Conservation (phyloP, 106 monocot genomes). For the Platanthera guangdongensis region DNA sequence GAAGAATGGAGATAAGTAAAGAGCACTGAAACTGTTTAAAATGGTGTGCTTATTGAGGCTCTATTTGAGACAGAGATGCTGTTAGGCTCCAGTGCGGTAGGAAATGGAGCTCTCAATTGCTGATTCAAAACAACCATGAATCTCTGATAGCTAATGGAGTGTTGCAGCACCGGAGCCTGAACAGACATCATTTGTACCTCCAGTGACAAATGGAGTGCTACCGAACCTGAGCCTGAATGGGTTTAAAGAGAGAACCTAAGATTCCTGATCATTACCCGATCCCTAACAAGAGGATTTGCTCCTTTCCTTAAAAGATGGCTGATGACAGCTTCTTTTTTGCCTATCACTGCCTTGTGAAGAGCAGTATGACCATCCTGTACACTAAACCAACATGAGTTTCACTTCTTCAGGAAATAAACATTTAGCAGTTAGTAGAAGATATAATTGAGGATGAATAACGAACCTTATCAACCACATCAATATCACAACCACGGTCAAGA, state of each 20-base stretch:
- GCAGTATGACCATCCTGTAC: conserved; percentile 87
- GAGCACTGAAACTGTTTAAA: not conserved
- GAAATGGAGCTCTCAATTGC: too few relatives aligned
- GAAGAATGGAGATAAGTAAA: not conserved
- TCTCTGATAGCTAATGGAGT: not conserved
- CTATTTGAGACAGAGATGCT: not conserved
- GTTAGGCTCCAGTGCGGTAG: too few relatives aligned
- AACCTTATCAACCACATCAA: conserved; percentile 81
- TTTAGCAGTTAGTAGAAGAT: not conserved
- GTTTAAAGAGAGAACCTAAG: too few relatives aligned
- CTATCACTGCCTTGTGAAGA: conserved; percentile 83
- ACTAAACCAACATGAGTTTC: conserved; percentile 27
- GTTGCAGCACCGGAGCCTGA: too few relatives aligned
- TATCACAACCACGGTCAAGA: conserved; percentile 50
- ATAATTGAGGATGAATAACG: not conserved
- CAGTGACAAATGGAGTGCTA: too few relatives aligned
- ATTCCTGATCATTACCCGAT: conserved; percentile 37
- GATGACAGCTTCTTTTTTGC: conserved; percentile 92
- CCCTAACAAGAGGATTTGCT: conserved; percentile 81
- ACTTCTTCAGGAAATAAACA: conserved; percentile 14
- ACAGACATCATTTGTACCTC: too few relatives aligned
- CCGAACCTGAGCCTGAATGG: too few relatives aligned
- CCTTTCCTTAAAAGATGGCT: conserved; percentile 88
- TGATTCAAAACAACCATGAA: not conserved
- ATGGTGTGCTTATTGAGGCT: not conserved